Evolutionary conservation across 441 rosid species (phyloP).

Genomic region (Gossypium davidsonii): DNA sequence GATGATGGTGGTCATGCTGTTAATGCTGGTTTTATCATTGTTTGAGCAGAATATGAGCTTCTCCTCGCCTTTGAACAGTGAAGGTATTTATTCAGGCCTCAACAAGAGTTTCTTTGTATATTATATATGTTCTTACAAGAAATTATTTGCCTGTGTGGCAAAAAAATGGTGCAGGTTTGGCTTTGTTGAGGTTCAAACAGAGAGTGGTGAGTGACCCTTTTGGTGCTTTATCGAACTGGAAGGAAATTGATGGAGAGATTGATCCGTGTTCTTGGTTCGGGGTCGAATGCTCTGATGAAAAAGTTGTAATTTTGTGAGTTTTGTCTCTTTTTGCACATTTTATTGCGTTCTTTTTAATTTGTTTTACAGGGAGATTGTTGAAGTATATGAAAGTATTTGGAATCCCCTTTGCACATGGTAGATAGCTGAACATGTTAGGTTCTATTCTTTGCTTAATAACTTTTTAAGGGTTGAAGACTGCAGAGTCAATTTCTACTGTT

Average conservation of each 20-base stretch:
- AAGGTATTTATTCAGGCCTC: slow-evolving; percentile 36
- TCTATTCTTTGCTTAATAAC: background rate
- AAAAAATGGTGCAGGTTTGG: slow-evolving; percentile 37
- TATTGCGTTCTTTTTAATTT: background rate
- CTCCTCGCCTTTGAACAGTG: slow-evolving; percentile 37
- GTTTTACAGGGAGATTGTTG: background rate
- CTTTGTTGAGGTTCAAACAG: slow-evolving; percentile 56
- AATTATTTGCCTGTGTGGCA: background rate
- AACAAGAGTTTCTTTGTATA: background rate
- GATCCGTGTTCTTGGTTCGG: slow-evolving; percentile 85
- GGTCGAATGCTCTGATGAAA: slow-evolving; percentile 59
- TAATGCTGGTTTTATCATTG: slow-evolving; percentile 24
- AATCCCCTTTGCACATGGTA: background rate
- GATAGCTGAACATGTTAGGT: background rate
- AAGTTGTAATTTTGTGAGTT: slow-evolving; percentile 65
- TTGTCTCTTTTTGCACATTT: background rate
- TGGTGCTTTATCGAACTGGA: slow-evolving; percentile 63
- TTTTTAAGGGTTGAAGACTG: too few relatives aligned
- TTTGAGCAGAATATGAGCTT: slow-evolving; percentile 32
- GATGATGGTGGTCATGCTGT: slow-evolving; percentile 4
- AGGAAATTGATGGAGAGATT: slow-evolving; percentile 24
- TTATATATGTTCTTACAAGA: background rate
- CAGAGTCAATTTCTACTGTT: background rate
- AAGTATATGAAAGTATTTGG: background rate
- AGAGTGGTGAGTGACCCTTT: slow-evolving; percentile 62